Conservation (phyloP, 1,284 basidiomycete species). For the Ustilago loliicola region DNA sequence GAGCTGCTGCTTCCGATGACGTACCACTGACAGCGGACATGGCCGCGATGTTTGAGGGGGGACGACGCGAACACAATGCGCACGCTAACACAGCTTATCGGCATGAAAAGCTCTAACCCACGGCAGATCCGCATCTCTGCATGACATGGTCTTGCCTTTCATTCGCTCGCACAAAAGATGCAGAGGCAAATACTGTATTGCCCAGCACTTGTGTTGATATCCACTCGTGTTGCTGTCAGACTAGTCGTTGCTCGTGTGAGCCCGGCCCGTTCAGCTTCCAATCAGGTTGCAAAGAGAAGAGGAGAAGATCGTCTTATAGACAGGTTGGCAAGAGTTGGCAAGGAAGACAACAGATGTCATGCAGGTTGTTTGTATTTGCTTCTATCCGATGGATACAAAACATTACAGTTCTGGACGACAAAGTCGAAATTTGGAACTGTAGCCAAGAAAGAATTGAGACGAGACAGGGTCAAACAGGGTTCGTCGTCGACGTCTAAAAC, state of each 20-base stretch:
- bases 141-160: not conserved
- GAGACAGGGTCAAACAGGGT: not conserved
- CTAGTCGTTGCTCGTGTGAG: not conserved
- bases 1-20: too few species aligned
- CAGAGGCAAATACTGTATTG: too few species aligned
- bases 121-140: conserved; percentile 1
- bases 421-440: not conserved
- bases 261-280: not conserved
- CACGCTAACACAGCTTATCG: not conserved
- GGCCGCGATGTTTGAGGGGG: too few species aligned
- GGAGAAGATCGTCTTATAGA: not conserved
- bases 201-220: too few species aligned
- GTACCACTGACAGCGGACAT: too few species aligned
- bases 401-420: not conserved
- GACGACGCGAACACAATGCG: not conserved
- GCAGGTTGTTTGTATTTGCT: conserved; percentile 4
- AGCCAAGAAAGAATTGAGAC: conserved; percentile 7
- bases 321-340: not conserved
- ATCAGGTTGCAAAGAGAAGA: not conserved
- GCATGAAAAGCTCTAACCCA: not conserved
- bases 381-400: not conserved
- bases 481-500: not conserved
- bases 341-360: not conserved
- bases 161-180: too few species aligned
- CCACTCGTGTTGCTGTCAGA: too few species aligned